phyloP scores from a whole-genome alignment of 2,329 filamentous ascomycete genomes.

The Coccinonectria pachysandricola region DNA sequence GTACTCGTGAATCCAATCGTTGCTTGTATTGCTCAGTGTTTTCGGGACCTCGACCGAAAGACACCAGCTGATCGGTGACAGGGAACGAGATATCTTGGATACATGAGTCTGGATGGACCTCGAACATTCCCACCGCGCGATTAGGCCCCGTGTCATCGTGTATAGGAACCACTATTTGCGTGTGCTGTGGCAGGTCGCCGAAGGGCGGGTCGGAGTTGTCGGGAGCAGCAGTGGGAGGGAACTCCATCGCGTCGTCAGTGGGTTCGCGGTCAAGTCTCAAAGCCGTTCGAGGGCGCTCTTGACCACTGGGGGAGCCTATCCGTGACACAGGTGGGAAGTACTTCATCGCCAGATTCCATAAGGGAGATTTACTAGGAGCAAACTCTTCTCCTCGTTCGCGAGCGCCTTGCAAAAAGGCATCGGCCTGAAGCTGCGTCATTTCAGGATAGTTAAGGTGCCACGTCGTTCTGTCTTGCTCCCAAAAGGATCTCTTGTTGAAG shows the following conservation, averaged over 20 bases:
- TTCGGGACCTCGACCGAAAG: conserved; percentile 63
- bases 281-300: conserved; percentile 5
- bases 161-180: conserved; percentile 26
- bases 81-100: conserved; percentile 52
- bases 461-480: conserved; percentile 43
- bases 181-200: conserved; percentile 28
- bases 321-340: conserved; percentile 40
- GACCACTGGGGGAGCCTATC: conserved; percentile 6
- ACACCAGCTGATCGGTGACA: conserved; percentile 56
- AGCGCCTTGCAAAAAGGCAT: conserved; percentile 44
- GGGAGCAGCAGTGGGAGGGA: conserved; percentile 23
- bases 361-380: conserved; percentile 35
- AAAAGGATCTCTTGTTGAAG: conserved; percentile 46
- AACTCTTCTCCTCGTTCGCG: conserved; percentile 42
- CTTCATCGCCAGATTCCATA: conserved; percentile 49
- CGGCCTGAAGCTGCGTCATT: conserved; percentile 50
- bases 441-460: conserved; percentile 55
- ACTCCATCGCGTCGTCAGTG: conserved; percentile 18
- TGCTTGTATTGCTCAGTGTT: conserved; percentile 61
- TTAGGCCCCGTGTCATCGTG: conserved; percentile 24
- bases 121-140: conserved; percentile 52
- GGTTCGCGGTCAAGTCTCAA: conserved; percentile 16
- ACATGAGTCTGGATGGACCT: conserved; percentile 55
- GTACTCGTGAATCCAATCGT: conserved; percentile 57
- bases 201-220: conserved; percentile 18